Evolutionary conservation across 176 grass and related monocot species (phyloP), one percentile per base, ranked within the genome.

Genomic region (Carex myosuroides): DNA sequence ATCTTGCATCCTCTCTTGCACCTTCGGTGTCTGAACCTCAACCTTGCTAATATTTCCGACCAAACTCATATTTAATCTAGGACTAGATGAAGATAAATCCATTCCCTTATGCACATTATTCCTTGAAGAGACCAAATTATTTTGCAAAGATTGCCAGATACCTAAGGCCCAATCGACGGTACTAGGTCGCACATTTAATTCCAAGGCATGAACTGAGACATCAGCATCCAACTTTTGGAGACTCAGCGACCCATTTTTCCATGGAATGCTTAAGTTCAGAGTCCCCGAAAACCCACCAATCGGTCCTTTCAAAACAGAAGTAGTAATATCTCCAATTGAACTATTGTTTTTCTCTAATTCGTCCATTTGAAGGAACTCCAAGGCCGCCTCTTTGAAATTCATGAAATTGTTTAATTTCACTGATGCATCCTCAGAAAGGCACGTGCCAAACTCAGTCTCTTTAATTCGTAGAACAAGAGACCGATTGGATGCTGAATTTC

Each of bases 311-410:
- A 99, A 90, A 26, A 99, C 64, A 20, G 91, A 50, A 80, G 88
- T 89, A 53, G 89, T 89, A 85, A 87, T 89, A 84, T 89, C 85
- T 37, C 35, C 75, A 79, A 79, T 16, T 64, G 64, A 84, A 85
- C 64, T 50, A 48, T 70, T 60, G 58, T 79, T 86, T 84, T 33
- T 93, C 50, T 88, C 72, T 74, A 78, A 64, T 89, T 89, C 85
- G 46, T 93, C 93, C 93, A 95, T 90, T 88, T 91, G 90, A 90
- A 99, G 82, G 64, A 99, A 99, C 66, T 99, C 96, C 73, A 99
- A 85, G 69, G 86, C 83, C 2, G 91, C 89, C 86, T 87, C 88
- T 69, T 89, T 48, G 79, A 99, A 99, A 22, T 87, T 99, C 71
- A 99, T 83, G 88, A 99, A 93, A 89, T 95, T 99, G 39, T 90